These are phyloP conservation scores for Alternaria alternata DNA, from an alignment of 2,329 filamentous ascomycete species.

Conservation along the genomic window DNA sequence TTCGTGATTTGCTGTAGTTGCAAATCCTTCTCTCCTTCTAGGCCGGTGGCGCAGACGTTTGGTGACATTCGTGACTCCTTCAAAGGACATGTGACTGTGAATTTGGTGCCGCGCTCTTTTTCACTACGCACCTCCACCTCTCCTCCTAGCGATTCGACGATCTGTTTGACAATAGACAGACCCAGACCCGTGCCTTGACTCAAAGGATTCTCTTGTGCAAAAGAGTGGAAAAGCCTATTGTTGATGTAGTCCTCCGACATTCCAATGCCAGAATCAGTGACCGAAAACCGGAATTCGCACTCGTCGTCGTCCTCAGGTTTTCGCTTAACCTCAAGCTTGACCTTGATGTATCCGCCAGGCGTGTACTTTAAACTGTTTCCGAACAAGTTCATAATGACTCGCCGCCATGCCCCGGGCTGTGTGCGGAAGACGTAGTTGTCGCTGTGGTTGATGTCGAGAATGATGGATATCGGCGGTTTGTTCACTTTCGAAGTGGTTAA, in stretches of 20 bases:
- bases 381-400: conserved; percentile 52
- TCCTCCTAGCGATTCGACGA: conserved; percentile 49
- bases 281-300: conserved; percentile 42
- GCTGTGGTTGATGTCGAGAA: conserved; percentile 47
- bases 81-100: conserved; percentile 47
- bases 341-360: conserved; percentile 46
- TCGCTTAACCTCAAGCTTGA: conserved; percentile 46
- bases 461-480: conserved; percentile 37
- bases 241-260: conserved; percentile 52
- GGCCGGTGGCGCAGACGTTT: conserved; percentile 27
- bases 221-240: conserved; percentile 49
- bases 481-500: conserved; percentile 25
- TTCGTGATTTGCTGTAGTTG: conserved; percentile 34
- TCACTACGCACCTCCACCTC: conserved; percentile 49
- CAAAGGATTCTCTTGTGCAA: conserved; percentile 51
- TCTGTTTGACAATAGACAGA: conserved; percentile 51
- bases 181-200: conserved; percentile 52
- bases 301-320: conserved; percentile 31
- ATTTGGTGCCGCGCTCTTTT: conserved; percentile 48
- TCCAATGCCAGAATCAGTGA: conserved; percentile 52
- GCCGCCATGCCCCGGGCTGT: conserved; percentile 50
- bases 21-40: conserved; percentile 35
- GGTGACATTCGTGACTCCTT: conserved; percentile 44
- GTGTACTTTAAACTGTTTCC: conserved; percentile 54
- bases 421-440: conserved; percentile 49